Conservation (phyloP, 371 early-diverging fungal species). For the Nematocida displodere region DNA sequence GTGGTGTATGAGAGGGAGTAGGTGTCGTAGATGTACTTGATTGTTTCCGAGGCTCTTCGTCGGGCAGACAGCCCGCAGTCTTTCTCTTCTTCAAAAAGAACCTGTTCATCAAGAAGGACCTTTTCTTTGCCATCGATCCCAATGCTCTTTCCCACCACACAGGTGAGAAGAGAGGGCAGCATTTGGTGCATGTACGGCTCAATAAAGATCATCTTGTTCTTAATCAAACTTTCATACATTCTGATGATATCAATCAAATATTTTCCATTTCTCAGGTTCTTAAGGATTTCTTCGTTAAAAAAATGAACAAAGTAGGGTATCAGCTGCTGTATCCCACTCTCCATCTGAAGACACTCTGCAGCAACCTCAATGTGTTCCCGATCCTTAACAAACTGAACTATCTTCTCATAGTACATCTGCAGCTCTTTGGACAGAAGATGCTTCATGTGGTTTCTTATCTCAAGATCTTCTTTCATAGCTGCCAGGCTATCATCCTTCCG, state of each 20-base stretch:
- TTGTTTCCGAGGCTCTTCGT: constrained; percentile 54
- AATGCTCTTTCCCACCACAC: constrained; percentile 79
- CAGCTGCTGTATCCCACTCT: constrained; percentile 90
- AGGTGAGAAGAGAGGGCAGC: constrained; percentile 85
- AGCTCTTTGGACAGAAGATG: constrained; percentile 86
- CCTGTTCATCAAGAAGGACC: not conserved
- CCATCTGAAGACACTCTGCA: constrained; percentile 73
- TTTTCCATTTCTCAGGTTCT: constrained; percentile 61
- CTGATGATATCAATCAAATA: constrained; percentile 66
- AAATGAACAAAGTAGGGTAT: constrained; percentile 93
- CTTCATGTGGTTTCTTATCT: constrained; percentile 66
- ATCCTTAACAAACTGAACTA: constrained; percentile 76
- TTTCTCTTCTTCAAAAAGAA: not conserved
- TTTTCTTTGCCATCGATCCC: constrained; percentile 3
- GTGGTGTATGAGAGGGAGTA: constrained; percentile 62
- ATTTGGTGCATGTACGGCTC: constrained; percentile 98
- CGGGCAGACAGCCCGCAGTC: constrained; percentile 31
- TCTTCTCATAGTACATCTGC: constrained; percentile 87
- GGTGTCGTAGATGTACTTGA: constrained; percentile 64
- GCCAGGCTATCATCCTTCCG: constrained; percentile 71
- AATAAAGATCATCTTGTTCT: constrained; percentile 81
- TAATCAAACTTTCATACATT: constrained; percentile 74
- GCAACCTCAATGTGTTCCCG: constrained; percentile 71
- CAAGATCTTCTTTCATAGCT: constrained; percentile 62
- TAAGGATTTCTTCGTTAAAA: constrained; percentile 73